Conservation (phyloP, 805 yeast genomes). For the Starmerella sp. region DNA sequence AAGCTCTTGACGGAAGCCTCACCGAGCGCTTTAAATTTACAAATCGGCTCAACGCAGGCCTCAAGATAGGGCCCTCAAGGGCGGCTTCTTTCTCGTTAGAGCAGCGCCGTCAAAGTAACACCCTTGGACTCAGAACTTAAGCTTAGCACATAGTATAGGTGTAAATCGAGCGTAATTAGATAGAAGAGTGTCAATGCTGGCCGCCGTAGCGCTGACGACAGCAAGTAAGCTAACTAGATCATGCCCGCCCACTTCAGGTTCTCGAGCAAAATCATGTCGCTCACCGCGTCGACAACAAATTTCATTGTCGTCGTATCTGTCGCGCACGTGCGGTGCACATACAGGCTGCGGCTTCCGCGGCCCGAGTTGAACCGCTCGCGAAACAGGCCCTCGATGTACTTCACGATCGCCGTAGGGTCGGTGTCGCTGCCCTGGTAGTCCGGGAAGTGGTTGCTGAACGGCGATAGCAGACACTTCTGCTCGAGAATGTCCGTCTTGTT, state of each 20-base stretch:
- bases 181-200: too few species aligned
- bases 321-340: slow-evolving; percentile 89
- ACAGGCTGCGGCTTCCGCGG: slow-evolving; percentile 55
- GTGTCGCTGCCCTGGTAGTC: slow-evolving; percentile 57
- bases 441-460: slow-evolving; percentile 65
- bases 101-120: too few species aligned
- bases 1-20: too few species aligned
- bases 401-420: slow-evolving; percentile 54
- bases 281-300: slow-evolving; percentile 82
- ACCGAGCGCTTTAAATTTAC: too few species aligned
- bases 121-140: too few species aligned
- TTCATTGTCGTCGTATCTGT: slow-evolving; percentile 84
- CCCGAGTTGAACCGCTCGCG: slow-evolving; percentile 45
- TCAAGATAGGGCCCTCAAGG: too few species aligned
- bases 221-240: slow-evolving; percentile 7
- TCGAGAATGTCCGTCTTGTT: slow-evolving; percentile 80
- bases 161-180: too few species aligned
- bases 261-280: slow-evolving; percentile 79
- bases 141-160: too few species aligned
- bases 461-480: slow-evolving; percentile 48
- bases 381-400: slow-evolving; percentile 61
- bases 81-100: too few species aligned
- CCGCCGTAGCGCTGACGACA: too few species aligned
- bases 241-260: slow-evolving; percentile 39
- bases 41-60: too few species aligned